Evolutionary conservation across 257 asterid species (phyloP).

Genomic region (Coffea eugenioides): DNA sequence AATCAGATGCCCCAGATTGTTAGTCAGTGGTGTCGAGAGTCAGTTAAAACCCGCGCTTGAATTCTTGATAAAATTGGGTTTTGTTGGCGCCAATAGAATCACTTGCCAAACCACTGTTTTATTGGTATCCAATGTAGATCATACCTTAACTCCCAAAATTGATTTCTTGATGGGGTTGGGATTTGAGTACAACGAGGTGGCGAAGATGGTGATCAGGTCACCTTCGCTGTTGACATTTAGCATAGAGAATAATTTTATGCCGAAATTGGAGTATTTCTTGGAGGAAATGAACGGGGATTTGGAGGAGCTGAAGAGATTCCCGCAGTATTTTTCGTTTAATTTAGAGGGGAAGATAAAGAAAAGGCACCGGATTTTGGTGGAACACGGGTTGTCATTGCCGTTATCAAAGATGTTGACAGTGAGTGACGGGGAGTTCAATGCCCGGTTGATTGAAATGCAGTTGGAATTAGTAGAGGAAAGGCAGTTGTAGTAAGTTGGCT

Average conservation of each 20-base stretch:
- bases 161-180: conserved; percentile 63
- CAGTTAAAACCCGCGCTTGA: conserved; percentile 63
- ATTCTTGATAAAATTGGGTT: conserved; percentile 61
- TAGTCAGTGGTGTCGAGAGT: conserved; percentile 45
- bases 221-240: conserved; percentile 88
- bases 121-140: conserved; percentile 74
- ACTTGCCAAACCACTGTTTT: conserved; percentile 64
- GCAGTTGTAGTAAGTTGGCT: conserved; percentile 33
- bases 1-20: conserved; percentile 65
- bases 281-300: conserved; percentile 70
- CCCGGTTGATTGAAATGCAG: conserved; percentile 55
- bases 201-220: conserved; percentile 71
- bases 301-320: conserved; percentile 73
- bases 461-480: conserved; percentile 38
- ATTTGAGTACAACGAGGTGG: conserved; percentile 48
- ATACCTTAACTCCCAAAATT: conserved; percentile 62
- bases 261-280: conserved; percentile 62
- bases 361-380: conserved; percentile 56
- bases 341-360: conserved; percentile 79
- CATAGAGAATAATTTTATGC: conserved; percentile 71
- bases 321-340: conserved; percentile 79
- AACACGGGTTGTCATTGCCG: conserved; percentile 49
- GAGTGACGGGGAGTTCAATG: conserved; percentile 67
- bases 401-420: conserved; percentile 76
- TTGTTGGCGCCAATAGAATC: conserved; percentile 46